These are phyloP conservation scores for Cryptosporidium sp. DNA, from an alignment of 169 alveolate genomes.

Conservation along the genomic window DNA sequence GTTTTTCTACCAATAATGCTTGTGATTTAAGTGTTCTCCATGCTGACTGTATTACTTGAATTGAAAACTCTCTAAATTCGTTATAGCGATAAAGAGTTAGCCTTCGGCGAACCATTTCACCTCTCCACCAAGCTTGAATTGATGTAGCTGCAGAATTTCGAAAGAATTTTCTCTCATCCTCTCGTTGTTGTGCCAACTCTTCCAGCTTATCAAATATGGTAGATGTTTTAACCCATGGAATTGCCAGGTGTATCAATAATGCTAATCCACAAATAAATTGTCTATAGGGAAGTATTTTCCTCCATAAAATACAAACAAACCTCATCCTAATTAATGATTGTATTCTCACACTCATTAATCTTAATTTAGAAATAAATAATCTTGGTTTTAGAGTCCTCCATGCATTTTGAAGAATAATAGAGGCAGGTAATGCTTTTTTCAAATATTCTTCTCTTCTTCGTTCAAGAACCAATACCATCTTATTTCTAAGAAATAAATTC, in stretches of 20 bases:
- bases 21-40: slow-evolving; percentile 72
- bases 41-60: slow-evolving; percentile 68
- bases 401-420: slow-evolving; percentile 69
- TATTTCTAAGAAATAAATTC: slow-evolving; percentile 40
- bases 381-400: slow-evolving; percentile 73
- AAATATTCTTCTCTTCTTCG: slow-evolving; percentile 66
- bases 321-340: slow-evolving; percentile 67
- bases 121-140: slow-evolving; percentile 76
- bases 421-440: slow-evolving; percentile 44
- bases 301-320: slow-evolving; percentile 33
- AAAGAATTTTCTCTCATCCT: slow-evolving; percentile 56
- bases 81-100: slow-evolving; percentile 36
- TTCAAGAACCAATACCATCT: slow-evolving; percentile 71
- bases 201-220: slow-evolving; percentile 70
- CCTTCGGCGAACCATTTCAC: slow-evolving; percentile 74
- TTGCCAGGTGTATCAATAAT: slow-evolving; percentile 51
- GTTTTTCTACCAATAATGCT: slow-evolving; percentile 62
- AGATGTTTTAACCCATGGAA: slow-evolving; percentile 75
- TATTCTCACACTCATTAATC: slow-evolving; percentile 62
- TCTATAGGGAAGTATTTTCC: slow-evolving; percentile 28
- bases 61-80: slow-evolving; percentile 69
- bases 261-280: slow-evolving; percentile 63
- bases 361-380: slow-evolving; percentile 22
- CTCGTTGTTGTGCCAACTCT: slow-evolving; percentile 69
- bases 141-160: slow-evolving; percentile 70